Evolutionary conservation across 768 basidiomycete species (phyloP).

Genomic region (Antrodiella citrinella): DNA sequence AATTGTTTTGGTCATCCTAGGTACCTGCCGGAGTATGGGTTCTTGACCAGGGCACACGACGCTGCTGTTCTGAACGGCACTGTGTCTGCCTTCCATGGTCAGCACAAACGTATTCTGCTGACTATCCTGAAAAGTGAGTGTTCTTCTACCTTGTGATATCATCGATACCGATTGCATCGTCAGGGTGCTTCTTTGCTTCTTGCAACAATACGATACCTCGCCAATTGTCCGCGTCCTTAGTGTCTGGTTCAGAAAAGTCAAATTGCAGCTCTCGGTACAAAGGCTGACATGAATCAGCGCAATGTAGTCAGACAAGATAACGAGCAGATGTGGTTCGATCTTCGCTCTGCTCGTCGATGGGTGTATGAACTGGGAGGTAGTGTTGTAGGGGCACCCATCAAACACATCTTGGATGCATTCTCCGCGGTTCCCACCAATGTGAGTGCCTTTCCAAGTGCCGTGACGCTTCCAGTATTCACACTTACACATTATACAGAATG

Average conservation of each 20-base stretch:
- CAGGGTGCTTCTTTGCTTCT: background rate
- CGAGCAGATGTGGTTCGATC: background rate
- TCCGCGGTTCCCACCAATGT: constrained; percentile 17
- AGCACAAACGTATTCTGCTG: background rate
- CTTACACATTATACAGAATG: constrained; percentile 16
- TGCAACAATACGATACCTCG: constrained; percentile 22
- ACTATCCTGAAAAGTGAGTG: background rate
- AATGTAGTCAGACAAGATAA: constrained; percentile 6
- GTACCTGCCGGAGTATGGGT: constrained; percentile 10
- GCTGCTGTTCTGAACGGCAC: constrained; percentile 7
- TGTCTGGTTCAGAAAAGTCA: constrained; percentile 25
- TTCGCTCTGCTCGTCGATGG: constrained; percentile 9
- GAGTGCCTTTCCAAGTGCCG: constrained; percentile 6
- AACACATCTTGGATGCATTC: constrained; percentile 7
- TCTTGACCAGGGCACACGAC: constrained; percentile 12
- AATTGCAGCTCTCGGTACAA: constrained; percentile 23
- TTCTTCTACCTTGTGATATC: background rate
- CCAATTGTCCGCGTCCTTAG: constrained; percentile 30
- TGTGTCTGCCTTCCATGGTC: constrained; percentile 5
- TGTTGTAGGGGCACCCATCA: constrained; percentile 6
- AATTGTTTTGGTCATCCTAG: background rate
- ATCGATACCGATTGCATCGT: background rate
- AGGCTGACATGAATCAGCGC: constrained; percentile 13
- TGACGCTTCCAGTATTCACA: constrained; percentile 12
- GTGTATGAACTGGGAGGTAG: constrained; percentile 14